Conservation (phyloP, 768 basidiomycete species). For the Leccinum arenicola region DNA sequence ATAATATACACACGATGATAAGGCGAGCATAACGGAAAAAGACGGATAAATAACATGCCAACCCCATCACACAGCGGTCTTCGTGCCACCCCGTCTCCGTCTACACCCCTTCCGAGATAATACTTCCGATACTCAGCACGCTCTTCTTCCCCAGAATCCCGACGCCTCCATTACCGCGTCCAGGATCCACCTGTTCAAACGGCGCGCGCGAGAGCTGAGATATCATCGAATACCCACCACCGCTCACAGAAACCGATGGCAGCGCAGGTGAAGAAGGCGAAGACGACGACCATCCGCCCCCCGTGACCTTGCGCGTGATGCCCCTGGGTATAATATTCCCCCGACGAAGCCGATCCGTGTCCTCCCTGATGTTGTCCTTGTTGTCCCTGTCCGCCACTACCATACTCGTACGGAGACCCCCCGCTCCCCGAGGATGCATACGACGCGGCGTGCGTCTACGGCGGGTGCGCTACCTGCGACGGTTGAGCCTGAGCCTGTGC, state of each 20-base stretch:
- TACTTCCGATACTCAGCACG: conserved; percentile 66
- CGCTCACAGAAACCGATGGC: conserved; percentile 12
- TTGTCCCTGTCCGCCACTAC: conserved; percentile 15
- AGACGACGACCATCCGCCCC: conserved; percentile 19
- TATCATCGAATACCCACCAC: conserved; percentile 28
- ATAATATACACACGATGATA: conserved; percentile 2
- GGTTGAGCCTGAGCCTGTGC: conserved; percentile 16
- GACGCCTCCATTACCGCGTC: conserved; percentile 9
- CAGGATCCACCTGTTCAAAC: conserved; percentile 29
- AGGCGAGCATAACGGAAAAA: not conserved
- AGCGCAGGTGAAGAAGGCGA: conserved; percentile 30
- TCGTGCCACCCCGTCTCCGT: not conserved
- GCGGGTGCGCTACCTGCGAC: conserved; percentile 16
- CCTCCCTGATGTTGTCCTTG: not conserved
- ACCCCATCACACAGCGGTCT: not conserved
- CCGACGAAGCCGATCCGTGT: conserved; percentile 21
- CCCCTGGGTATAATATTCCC: conserved; percentile 23
- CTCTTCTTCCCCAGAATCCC: conserved; percentile 51
- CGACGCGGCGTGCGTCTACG: conserved; percentile 20
- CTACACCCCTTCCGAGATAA: conserved; percentile 50
- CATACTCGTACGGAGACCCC: conserved; percentile 25
- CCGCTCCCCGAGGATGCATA: conserved; percentile 23
- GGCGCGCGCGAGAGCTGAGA: conserved; percentile 30
- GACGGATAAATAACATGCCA: not conserved
- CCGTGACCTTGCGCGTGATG: conserved; percentile 9